Evolutionary conservation across 2,329 filamentous ascomycete genomes (phyloP), one percentile per base, ranked within the genome.

Genomic region (Intubia oerlemansii): DNA sequence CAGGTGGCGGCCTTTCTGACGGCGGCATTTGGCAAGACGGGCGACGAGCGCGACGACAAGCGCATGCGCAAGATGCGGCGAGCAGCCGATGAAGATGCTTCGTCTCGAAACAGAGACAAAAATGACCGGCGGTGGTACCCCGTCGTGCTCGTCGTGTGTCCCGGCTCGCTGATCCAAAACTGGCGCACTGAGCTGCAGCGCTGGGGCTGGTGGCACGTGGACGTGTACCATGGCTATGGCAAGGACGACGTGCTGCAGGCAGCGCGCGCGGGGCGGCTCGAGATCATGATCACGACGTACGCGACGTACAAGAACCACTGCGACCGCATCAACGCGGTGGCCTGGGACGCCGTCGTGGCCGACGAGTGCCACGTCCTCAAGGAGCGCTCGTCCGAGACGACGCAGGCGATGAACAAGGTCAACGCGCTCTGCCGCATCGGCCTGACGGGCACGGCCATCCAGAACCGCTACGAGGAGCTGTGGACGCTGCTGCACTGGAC

Each of bases 401-500:
- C 85, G 0, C 68, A 77, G 42, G 73, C 82, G 1, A 85, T 98
- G 75, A 78, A 81, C 41, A 68, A 84, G 35, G 59, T 95, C 39
- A 98, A 98, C 41, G 71, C 84, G 0, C 62, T 95, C 3, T 95
- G 88, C 44, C 68, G 88, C 19, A 84, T 98, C 35, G 88, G 88
- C 0, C 58, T 98, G 7, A 95, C 84, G 0, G 88, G 88, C 2
- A 98, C 88, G 0, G 85, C 85, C 0, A 93, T 98, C 25, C 88
- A 98, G 45, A 98, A 98, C 49, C 88, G 80, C 39, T 98, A 98
- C 46, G 81, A 93, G 44, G 88, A 98, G 47, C 61, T 98, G 1
- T 98, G 85, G 85, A 90, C 82, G 0, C 57, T 98, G 0, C 57
- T 98, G 3, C 91, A 98, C 45, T 98, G 88, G 88, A 84, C 82